A percentile compares a stretch with the other conserved stretches of the same genome.
Conservation (phyloP, 345 rosid species). For the Syzygium grande region DNA sequence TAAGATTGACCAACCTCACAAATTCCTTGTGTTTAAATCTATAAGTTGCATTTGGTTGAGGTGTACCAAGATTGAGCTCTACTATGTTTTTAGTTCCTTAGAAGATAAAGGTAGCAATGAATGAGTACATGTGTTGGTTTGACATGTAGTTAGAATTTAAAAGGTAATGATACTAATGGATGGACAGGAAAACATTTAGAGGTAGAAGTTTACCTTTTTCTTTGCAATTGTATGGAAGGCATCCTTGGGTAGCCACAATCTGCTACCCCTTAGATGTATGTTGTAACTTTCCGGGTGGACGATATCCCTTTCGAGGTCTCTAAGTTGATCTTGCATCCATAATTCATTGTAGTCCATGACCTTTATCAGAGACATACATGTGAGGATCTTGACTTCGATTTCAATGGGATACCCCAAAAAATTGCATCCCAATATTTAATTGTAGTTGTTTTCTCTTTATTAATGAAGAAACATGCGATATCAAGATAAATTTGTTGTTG, state of each 20-base stretch:
- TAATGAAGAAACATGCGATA: background rate
- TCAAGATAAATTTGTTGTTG: background rate
- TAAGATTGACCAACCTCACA: background rate
- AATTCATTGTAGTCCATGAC: background rate
- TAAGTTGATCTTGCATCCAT: background rate
- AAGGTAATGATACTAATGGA: background rate
- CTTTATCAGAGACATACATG: background rate
- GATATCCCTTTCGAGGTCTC: background rate
- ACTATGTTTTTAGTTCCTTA: background rate
- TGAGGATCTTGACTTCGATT: background rate
- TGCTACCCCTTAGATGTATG: background rate
- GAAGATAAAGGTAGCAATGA: background rate
- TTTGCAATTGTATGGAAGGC: background rate
- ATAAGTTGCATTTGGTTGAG: fast-evolving
- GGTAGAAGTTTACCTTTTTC: background rate
- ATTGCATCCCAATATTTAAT: background rate
- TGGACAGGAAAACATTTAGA: background rate
- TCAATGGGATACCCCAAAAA: background rate
- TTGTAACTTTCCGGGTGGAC: background rate
- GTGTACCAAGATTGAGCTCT: background rate
- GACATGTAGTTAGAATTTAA: background rate
- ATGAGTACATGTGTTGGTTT: background rate
- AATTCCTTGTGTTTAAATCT: background rate
- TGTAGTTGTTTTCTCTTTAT: background rate
- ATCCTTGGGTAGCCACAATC: background rate